phyloP scores from a whole-genome alignment of 768 basidiomycete species.

The Nidularia pulvinata region DNA sequence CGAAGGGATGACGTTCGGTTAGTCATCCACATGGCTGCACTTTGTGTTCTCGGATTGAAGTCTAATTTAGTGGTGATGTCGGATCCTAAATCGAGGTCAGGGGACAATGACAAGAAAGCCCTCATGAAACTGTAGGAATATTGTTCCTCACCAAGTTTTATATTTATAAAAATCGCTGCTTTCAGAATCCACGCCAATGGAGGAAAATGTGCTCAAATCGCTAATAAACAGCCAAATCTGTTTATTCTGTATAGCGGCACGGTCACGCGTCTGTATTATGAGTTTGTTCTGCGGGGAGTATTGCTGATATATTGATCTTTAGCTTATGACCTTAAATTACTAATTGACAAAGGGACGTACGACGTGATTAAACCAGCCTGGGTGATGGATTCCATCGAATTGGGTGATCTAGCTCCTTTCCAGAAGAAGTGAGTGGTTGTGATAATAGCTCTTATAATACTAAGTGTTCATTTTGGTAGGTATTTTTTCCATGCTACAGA shows the following conservation, averaged over 20 bases:
- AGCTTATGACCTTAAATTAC: slow-evolving; percentile 73
- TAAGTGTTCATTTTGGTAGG: slow-evolving; percentile 28
- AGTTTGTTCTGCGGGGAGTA: neutral
- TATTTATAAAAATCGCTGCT: too few relatives aligned
- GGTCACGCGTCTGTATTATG: slow-evolving; percentile 53
- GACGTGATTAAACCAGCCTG: slow-evolving; percentile 83
- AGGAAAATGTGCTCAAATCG: slow-evolving; percentile 62
- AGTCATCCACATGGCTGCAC: slow-evolving; percentile 19
- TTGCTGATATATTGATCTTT: neutral
- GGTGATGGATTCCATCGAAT: slow-evolving; percentile 77
- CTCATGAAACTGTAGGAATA: slow-evolving; percentile 61
- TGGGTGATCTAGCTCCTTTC: slow-evolving; percentile 56
- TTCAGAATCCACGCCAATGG: slow-evolving; percentile 72
- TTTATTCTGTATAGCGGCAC: slow-evolving; percentile 71
- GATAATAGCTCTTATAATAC: neutral
- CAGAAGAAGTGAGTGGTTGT: slow-evolving; percentile 54
- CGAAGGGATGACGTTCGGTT: slow-evolving; percentile 78
- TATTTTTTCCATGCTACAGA: slow-evolving; percentile 80
- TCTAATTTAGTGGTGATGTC: slow-evolving; percentile 64
- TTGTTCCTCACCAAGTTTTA: neutral
- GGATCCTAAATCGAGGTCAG: slow-evolving; percentile 69
- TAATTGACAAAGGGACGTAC: slow-evolving; percentile 68
- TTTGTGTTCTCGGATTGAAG: neutral
- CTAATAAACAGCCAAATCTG: slow-evolving; percentile 48
- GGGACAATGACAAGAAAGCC: slow-evolving; percentile 67